Base-by-base conservation (phyloP, 2,329 filamentous ascomycete genomes). In the Aureobasidium sp. region DNA sequence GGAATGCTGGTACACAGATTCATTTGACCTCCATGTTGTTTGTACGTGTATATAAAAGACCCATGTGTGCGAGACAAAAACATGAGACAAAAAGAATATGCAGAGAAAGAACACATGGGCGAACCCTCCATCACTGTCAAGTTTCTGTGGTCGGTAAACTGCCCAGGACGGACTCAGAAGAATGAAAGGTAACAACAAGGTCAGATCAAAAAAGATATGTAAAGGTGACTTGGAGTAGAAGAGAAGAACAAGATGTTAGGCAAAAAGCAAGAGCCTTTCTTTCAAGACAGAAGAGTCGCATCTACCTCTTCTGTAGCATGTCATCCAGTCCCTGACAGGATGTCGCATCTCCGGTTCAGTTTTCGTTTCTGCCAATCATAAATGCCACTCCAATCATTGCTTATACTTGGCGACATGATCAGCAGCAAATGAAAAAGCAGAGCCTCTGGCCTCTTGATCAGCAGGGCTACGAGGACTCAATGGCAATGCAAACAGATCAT, bases 401-500 rank as follows among this genome's bases (percentile, higher is more conserved):
- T 36, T 42, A 20, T 60, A 60, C 27, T 42, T 51, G 32, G 44
- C 44, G 26, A 46, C 44, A n/a, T 60, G 46, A 23, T 47, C 46
- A 10, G 17, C 26, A 27, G 27, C 57, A 34, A 60, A 60, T 1
- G 57, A 60, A 42, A 60, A 60, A 32, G 57, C 44, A 32, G 57
- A 50, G 12, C 26, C 46, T 32, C 57, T 36, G 1, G 15, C 5
- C 0, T 42, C 26, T 42, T 41, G 46, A 80, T 94, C 91, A 67
- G 95, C 91, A 0, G 91, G 91, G 69, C 89, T 92, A 56, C 91
- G 81, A 1, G 91, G 91, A 69, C 89, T 93, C 76, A 96, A 85
- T 1, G 90, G 91, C 58, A 96, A 82, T 0, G 91, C 91, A 71
- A 97, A 97, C 2, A 96, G 79, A 44, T 89, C 92, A 63, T 96